Percentiles rank a stretch among this genome's conserved stretches.
Conservation (phyloP, 768 basidiomycete species). For the Leccinum obscurum region DNA sequence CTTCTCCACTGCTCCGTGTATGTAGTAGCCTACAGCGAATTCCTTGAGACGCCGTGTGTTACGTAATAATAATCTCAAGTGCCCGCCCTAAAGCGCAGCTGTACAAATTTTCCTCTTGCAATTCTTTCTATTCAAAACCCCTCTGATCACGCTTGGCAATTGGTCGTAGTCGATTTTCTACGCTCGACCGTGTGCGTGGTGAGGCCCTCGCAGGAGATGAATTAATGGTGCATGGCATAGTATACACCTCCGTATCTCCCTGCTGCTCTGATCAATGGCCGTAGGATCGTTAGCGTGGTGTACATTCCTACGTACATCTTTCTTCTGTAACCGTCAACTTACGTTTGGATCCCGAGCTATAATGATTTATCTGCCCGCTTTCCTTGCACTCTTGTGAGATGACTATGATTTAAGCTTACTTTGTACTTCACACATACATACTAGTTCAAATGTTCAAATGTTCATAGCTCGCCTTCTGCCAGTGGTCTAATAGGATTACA, state of each 20-base stretch:
- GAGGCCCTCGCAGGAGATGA: constrained; percentile 88
- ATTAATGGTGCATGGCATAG: constrained; percentile 88
- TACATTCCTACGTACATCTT: constrained; percentile 71
- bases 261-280: constrained; percentile 50
- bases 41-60: not conserved
- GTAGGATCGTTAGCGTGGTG: constrained; percentile 86
- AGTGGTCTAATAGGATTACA: not conserved
- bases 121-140: constrained; percentile 30
- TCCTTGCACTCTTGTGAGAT: not conserved
- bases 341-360: not conserved
- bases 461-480: no score
- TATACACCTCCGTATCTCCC: constrained; percentile 89
- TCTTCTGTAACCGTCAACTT: not conserved
- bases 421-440: no score
- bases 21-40: no score
- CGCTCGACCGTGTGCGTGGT: constrained; percentile 43
- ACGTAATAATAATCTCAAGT: constrained; percentile 1
- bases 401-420: not conserved
- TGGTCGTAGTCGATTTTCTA: constrained; percentile 40
- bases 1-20: not conserved
- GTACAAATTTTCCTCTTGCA: not conserved
- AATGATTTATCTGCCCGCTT: not conserved
- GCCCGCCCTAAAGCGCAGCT: constrained; percentile 39
- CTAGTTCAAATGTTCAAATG: no score
- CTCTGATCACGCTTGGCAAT: constrained; percentile 42